Base-by-base conservation (phyloP, 2,329 filamentous ascomycete species). In the Aspergillus novoparasiticus region DNA sequence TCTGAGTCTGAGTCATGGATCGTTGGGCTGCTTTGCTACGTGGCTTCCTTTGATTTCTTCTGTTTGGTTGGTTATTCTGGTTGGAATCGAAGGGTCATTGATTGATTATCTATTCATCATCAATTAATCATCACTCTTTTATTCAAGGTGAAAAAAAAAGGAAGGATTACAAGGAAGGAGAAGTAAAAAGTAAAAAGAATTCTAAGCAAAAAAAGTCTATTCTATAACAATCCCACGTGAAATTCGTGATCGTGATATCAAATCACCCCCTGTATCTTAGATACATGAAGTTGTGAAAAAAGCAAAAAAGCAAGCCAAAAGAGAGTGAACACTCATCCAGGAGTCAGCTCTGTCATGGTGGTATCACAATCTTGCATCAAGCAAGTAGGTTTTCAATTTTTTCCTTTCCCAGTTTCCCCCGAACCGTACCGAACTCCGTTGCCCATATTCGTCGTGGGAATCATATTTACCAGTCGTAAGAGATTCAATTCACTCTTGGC, bases 311-410 rank as follows among this genome's bases (percentile, higher is more conserved):
- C 8, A 50, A 50, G 36, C 36, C 39, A 41, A 55, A 39, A 39
- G 26, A 55, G 34, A 36, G 51, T 51, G 48, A 51, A 55, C n/a
- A 55, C 51, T 55, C 51, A 41, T 23, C 51, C 51, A 41, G 51
- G 51, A 55, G 51, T 51, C 57, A 59, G 57, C 57, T 59, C 46
- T 59, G 28, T 45, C 23, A 55, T 54, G 23, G 51, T 46, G 41
- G 41, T 48, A 59, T 39, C 32, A 28, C 28, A 51, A 45, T 53
- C 57, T 39, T 59, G 57, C 57, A 53, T 59, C 57, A 59, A 59
- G 57, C 57, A 59, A 59, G 57, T 41, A 3, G 16, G 14, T 8
- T 39, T 51, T 28, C 26, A 28, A 6, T 28, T 21, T 12, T 6
- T n/a, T 51, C n/a, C 19, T 51, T 28, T 30, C 26, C 46, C 46